phyloP scores from a whole-genome alignment of 805 yeast species.

The Henningerozyma blattae region DNA sequence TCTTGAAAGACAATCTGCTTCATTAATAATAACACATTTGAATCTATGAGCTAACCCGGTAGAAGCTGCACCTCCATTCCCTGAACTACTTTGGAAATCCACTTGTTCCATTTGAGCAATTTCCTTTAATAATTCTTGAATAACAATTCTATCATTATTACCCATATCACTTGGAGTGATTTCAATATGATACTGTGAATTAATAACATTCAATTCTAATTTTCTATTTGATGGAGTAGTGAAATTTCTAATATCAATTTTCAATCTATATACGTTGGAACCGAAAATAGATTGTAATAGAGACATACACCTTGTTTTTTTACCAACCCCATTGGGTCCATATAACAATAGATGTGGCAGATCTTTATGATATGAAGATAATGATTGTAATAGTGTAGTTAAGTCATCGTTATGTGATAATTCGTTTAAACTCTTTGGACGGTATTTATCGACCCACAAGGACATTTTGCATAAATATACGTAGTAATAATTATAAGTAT shows the following conservation, averaged over 20 bases:
- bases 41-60: constrained; percentile 38
- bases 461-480: too few species aligned
- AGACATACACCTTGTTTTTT: constrained; percentile 83
- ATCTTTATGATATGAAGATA: constrained; percentile 34
- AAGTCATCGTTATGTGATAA: constrained; percentile 59
- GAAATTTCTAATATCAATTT: constrained; percentile 82
- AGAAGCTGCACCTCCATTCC: neutral
- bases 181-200: constrained; percentile 83
- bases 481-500: too few species aligned
- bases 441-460: constrained; percentile 91
- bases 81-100: constrained; percentile 43
- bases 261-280: constrained; percentile 65
- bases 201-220: constrained; percentile 84
- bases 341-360: constrained; percentile 87
- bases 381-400: constrained; percentile 48
- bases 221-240: constrained; percentile 63
- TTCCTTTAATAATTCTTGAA: constrained; percentile 87
- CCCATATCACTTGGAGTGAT: constrained; percentile 97
- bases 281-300: constrained; percentile 75
- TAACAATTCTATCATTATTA: constrained; percentile 85
- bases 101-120: constrained; percentile 93
- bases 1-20: constrained; percentile 78
- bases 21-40: constrained; percentile 77
- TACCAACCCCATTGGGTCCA: constrained; percentile 97
- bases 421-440: constrained; percentile 57